Percentiles rank a stretch among this genome's conserved stretches.
Conservation (phyloP, 164 flowering plant species). For the Dillenia suffruticosa region DNA sequence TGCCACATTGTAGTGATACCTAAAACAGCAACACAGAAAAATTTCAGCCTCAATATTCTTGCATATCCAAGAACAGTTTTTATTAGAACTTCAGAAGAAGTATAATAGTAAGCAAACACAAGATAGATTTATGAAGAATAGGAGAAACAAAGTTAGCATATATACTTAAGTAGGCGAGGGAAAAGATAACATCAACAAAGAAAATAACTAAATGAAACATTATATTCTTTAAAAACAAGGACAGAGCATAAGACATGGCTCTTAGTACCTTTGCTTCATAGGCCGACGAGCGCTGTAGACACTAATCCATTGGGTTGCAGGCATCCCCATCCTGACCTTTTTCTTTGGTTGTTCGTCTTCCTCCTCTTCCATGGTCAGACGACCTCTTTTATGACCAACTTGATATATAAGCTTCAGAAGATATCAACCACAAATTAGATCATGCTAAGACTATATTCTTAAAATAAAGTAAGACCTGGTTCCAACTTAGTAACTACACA, state of each 20-base stretch:
- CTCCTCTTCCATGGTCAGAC: slow-evolving; percentile 40
- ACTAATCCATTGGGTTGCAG: slow-evolving; percentile 68
- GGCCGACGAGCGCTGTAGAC: slow-evolving; percentile 59
- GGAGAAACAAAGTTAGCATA: too few relatives aligned
- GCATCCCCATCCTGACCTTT: slow-evolving; percentile 60
- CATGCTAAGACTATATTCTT: not conserved
- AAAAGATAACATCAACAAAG: too few relatives aligned
- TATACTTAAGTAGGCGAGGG: too few relatives aligned
- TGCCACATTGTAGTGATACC: slow-evolving; percentile 56
- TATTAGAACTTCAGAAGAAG: too few relatives aligned
- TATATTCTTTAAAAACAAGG: too few relatives aligned
- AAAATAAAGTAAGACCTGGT: not conserved
- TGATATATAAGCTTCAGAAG: slow-evolving; percentile 35
- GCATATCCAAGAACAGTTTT: too few relatives aligned
- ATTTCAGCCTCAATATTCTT: too few relatives aligned
- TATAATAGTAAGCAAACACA: too few relatives aligned
- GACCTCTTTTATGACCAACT: slow-evolving; percentile 62
- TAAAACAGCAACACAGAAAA: slow-evolving; percentile 1
- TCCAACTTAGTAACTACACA: not conserved
- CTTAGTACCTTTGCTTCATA: slow-evolving; percentile 60
- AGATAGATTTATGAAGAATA: too few relatives aligned
- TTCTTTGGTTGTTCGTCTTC: slow-evolving; percentile 63
- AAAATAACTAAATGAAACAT: too few relatives aligned
- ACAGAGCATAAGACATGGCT: too few relatives aligned
- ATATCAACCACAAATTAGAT: too few relatives aligned